A percentile compares a stretch with the other conserved stretches of the same genome.
phyloP scores from a whole-genome alignment of 2,329 filamentous ascomycete genomes.

The Juglanconis juglandina region DNA sequence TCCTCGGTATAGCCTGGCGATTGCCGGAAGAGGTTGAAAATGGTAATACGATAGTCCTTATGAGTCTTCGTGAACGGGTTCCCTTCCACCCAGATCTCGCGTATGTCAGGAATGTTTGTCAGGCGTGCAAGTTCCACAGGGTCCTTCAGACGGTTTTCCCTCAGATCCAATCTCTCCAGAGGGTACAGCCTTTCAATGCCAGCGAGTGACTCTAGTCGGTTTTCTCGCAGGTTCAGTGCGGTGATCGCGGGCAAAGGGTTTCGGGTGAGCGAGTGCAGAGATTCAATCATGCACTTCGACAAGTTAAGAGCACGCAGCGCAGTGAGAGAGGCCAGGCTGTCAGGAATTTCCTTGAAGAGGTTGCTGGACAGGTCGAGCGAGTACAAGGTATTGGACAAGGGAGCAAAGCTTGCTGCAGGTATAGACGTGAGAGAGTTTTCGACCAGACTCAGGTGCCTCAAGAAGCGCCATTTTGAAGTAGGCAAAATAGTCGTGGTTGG shows the following conservation, averaged over 20 bases:
- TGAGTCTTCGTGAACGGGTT: slow-evolving; percentile 92
- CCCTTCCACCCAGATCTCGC: slow-evolving; percentile 86
- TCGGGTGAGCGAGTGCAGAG: slow-evolving; percentile 78
- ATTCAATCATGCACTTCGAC: slow-evolving; percentile 96
- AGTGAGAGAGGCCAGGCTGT: slow-evolving; percentile 80
- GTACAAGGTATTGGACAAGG: slow-evolving; percentile 81
- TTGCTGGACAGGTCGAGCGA: slow-evolving; percentile 92
- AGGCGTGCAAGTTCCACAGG: slow-evolving; percentile 85
- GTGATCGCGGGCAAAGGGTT: slow-evolving; percentile 91
- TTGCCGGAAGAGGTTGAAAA: slow-evolving; percentile 93
- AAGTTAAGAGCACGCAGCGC: slow-evolving; percentile 89
- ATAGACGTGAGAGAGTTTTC: slow-evolving; percentile 88
- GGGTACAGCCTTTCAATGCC: slow-evolving; percentile 87
- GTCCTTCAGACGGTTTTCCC: slow-evolving; percentile 88
- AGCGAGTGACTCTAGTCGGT: slow-evolving; percentile 80
- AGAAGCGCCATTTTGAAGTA: slow-evolving; percentile 87
- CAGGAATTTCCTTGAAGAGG: slow-evolving; percentile 89
- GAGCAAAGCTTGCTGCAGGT: slow-evolving; percentile 69
- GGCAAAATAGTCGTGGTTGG: slow-evolving; percentile 70
- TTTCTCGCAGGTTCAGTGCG: slow-evolving; percentile 84
- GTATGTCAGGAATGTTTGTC: slow-evolving; percentile 85
- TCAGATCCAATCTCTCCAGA: slow-evolving; percentile 82
- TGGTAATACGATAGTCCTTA: slow-evolving; percentile 77
- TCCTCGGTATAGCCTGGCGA: slow-evolving; percentile 89
- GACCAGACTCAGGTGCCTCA: slow-evolving; percentile 85